Evolutionary conservation across 768 basidiomycete species (phyloP), one percentile per base, ranked within the genome.

Genomic region (Amanita molliuscula): DNA sequence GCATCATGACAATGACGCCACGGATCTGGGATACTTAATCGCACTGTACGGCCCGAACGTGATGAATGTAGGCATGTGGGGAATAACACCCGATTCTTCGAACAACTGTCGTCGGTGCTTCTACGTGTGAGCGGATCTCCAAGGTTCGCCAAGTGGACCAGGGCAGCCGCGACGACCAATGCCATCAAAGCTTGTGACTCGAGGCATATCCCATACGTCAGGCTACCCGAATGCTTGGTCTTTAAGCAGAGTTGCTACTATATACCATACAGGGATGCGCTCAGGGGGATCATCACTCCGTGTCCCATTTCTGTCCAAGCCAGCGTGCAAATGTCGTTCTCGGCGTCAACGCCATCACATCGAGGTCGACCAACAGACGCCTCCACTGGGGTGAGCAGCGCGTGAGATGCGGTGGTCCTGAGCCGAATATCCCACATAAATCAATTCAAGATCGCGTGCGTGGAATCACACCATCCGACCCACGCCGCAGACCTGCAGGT

Each of bases 161-260:
- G 29, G 20, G 21, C 49, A 25, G 31, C 26, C 29, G 23, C 23
- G 15, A 29, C 35, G 47, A 38, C 47, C 11, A 9, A 10, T n/a
- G 28, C 38, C 38, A 50, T 50, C 48, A 50, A 50, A 43, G 40
- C 23, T 43, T 43, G 41, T 50, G 48, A 50, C 48, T 50, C 21
- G 33, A 41, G 38, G 48, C 37, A 25, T 23, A 2, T 15, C n/a
- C 7, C 29, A 29, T 18, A 34, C 35, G 26, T 48, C 36, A 20
- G 10, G 10, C 6, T 3, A 48, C 26, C 18, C 35, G 15, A 33
- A 6, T 31, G 40, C 37, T 41, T 37, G 40, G 37, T 40, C 31
- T 34, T 31, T 35, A 33, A 46, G 44, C 44, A 33, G 44, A 20
- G 44, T 35, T 35, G 29, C 44, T 18, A 44, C 28, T 11, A 33